These are phyloP conservation scores for Echites panduratus DNA, from an alignment of 257 asterid genomes.

Conservation along the genomic window DNA sequence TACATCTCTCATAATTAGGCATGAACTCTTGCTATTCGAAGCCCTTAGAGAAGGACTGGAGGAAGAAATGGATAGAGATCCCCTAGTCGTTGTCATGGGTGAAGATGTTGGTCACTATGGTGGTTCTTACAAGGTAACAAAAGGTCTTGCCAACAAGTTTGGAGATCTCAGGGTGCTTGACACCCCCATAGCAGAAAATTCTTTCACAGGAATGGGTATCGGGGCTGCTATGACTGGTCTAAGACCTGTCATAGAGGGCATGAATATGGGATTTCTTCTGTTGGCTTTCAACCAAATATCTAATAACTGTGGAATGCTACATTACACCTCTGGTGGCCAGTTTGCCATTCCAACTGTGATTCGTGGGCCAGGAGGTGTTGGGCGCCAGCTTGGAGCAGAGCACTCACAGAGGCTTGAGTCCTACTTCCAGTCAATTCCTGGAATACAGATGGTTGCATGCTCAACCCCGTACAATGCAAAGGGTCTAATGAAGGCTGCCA, in stretches of 20 bases:
- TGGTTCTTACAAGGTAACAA: conserved; percentile 51
- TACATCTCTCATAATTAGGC: conserved; percentile 19
- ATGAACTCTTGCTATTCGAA: conserved; percentile 46
- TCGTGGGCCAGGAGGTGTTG: conserved; percentile 62
- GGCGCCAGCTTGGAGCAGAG: conserved; percentile 60
- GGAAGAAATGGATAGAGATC: conserved; percentile 55
- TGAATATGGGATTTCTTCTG: conserved; percentile 55
- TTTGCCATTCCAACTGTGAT: conserved; percentile 51
- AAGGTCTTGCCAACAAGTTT: conserved; percentile 33
- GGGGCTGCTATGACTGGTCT: conserved; percentile 59
- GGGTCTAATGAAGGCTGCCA: conserved; percentile 56
- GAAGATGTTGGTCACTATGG: conserved; percentile 60
- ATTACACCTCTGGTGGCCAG: conserved; percentile 56
- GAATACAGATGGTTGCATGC: conserved; percentile 54
- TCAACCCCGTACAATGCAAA: conserved; percentile 53
- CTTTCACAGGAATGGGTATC: conserved; percentile 50
- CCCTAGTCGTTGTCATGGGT: conserved; percentile 46
- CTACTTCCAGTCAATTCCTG: conserved; percentile 51
- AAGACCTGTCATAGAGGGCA: conserved; percentile 48
- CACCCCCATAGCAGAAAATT: conserved; percentile 52
- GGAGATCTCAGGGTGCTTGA: conserved; percentile 55
- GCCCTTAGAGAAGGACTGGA: conserved; percentile 50
- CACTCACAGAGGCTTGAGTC: conserved; percentile 57
- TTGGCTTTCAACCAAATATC: conserved; percentile 55
- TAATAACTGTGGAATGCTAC: conserved; percentile 56